phyloP scores from a whole-genome alignment of 805 yeast species.

The Limtongozyma cylindracea region DNA sequence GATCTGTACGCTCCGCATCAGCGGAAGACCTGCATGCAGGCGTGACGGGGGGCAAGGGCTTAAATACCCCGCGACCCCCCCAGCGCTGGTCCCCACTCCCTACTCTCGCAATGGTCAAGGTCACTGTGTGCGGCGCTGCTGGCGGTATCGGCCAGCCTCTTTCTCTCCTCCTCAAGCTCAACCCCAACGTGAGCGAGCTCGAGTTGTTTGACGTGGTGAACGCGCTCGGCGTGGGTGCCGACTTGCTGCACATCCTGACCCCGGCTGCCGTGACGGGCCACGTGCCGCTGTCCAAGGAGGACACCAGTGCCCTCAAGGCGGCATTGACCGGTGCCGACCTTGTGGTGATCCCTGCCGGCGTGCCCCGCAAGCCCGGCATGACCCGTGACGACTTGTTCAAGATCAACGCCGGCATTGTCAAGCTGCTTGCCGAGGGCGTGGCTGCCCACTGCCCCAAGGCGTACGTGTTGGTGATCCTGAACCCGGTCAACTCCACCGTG shows the following conservation, averaged over 20 bases:
- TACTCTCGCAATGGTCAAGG: too few relatives aligned
- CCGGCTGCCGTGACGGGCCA: slow-evolving; percentile 30
- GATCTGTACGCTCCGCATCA: too few relatives aligned
- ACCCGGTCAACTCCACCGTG: slow-evolving; percentile 86
- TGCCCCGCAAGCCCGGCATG: slow-evolving; percentile 90
- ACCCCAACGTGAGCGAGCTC: slow-evolving; percentile 33
- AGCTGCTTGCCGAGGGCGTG: slow-evolving; percentile 47
- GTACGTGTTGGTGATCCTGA: slow-evolving; percentile 60
- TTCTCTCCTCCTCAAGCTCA: slow-evolving; percentile 54
- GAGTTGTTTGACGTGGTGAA: slow-evolving; percentile 71
- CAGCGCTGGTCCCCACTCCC: too few relatives aligned
- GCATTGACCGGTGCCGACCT: slow-evolving; percentile 20
- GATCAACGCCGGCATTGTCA: slow-evolving; percentile 64
- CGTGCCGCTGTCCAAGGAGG: slow-evolving; percentile 29
- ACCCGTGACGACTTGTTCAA: slow-evolving; percentile 74
- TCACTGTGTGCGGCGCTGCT: slow-evolving; percentile 74
- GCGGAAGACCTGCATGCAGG: too few relatives aligned
- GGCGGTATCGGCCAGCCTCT: slow-evolving; percentile 93
- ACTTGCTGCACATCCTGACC: slow-evolving; percentile 63
- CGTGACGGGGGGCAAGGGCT: too few relatives aligned
- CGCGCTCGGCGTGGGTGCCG: slow-evolving; percentile 75
- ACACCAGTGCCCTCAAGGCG: slow-evolving; percentile 15
- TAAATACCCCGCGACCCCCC: too few relatives aligned
- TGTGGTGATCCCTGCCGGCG: slow-evolving; percentile 60
- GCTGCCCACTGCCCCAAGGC: slow-evolving; percentile 55